phyloP scores from a whole-genome alignment of 768 basidiomycete genomes.

The Coprinellus aureogranulatus region DNA sequence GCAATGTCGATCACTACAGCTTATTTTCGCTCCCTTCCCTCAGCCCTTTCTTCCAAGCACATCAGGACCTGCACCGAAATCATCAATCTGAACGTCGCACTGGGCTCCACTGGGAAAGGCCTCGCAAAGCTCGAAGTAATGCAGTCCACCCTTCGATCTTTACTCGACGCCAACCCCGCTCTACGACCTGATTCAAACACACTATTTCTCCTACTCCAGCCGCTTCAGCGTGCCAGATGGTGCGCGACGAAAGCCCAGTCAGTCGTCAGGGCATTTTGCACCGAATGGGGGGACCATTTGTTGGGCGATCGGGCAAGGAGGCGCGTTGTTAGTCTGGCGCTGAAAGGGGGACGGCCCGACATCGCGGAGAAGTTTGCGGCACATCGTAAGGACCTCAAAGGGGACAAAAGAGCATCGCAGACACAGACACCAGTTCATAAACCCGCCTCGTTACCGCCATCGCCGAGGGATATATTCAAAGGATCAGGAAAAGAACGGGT shows the following conservation, averaged over 20 bases:
- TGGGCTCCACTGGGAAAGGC: slow-evolving; percentile 30
- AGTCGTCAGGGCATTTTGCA: slow-evolving; percentile 43
- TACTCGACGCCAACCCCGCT: slow-evolving; percentile 45
- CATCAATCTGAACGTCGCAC: slow-evolving; percentile 50
- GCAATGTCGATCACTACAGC: slow-evolving; percentile 32
- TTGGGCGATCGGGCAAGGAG: slow-evolving; percentile 57
- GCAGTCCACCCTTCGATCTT: slow-evolving; percentile 41
- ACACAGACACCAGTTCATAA: no score
- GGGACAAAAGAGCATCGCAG: neutral
- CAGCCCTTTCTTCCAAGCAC: slow-evolving; percentile 31
- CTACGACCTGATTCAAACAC: slow-evolving; percentile 60
- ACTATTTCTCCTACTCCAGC: slow-evolving; percentile 54
- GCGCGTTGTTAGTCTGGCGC: slow-evolving; percentile 54
- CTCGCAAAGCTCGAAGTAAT: slow-evolving; percentile 43
- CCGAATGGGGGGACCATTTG: slow-evolving; percentile 54
- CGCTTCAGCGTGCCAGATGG: slow-evolving; percentile 45
- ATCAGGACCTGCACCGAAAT: slow-evolving; percentile 45
- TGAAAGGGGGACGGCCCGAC: slow-evolving; percentile 63
- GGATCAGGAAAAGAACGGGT: slow-evolving; percentile 31
- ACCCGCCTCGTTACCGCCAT: slow-evolving; percentile 3
- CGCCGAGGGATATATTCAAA: slow-evolving; percentile 27
- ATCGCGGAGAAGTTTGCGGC: slow-evolving; percentile 31
- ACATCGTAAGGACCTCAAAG: neutral
- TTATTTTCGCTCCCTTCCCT: slow-evolving; percentile 52
- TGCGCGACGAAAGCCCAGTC: slow-evolving; percentile 55